phyloP scores from a whole-genome alignment of 2,329 filamentous ascomycete species.

The Epichloe hybrida region DNA sequence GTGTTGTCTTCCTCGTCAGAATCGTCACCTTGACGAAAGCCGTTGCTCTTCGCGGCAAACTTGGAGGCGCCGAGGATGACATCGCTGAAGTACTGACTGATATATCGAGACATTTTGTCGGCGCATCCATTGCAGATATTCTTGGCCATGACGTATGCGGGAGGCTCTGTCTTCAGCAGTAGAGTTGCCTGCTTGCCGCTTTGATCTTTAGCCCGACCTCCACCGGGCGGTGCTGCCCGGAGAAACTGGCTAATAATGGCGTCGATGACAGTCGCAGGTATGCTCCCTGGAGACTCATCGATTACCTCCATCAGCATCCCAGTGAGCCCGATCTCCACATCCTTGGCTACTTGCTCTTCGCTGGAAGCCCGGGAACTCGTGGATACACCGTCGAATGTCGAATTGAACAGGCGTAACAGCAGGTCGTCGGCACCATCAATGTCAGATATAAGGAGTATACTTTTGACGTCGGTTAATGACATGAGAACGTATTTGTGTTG shows the following conservation, averaged over 20 bases:
- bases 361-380: slow-evolving; percentile 58
- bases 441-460: slow-evolving; percentile 81
- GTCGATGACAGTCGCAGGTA: slow-evolving; percentile 76
- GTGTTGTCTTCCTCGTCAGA: slow-evolving; percentile 48
- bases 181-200: slow-evolving; percentile 74
- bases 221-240: slow-evolving; percentile 61
- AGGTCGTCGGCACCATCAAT: slow-evolving; percentile 70
- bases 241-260: slow-evolving; percentile 93
- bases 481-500: slow-evolving; percentile 86
- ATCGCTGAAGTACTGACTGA: slow-evolving; percentile 94
- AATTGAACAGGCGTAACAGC: slow-evolving; percentile 68
- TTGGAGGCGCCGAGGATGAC: slow-evolving; percentile 81
- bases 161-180: slow-evolving; percentile 73
- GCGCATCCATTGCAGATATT: slow-evolving; percentile 78
- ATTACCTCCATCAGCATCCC: slow-evolving; percentile 73
- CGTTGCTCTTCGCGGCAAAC: slow-evolving; percentile 40
- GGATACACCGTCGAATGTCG: slow-evolving; percentile 85
- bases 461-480: slow-evolving; percentile 86
- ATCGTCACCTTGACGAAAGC: slow-evolving; percentile 45
- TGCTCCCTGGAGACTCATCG: slow-evolving; percentile 58
- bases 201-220: slow-evolving; percentile 46
- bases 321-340: slow-evolving; percentile 86
- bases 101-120: slow-evolving; percentile 88
- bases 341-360: slow-evolving; percentile 77
- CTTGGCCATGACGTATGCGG: slow-evolving; percentile 94